Percentiles rank a stretch among this genome's conserved stretches.
Evolutionary conservation across 371 early-diverging fungal genomes (phyloP).

Genomic region (Actinomortierella ambigua): DNA sequence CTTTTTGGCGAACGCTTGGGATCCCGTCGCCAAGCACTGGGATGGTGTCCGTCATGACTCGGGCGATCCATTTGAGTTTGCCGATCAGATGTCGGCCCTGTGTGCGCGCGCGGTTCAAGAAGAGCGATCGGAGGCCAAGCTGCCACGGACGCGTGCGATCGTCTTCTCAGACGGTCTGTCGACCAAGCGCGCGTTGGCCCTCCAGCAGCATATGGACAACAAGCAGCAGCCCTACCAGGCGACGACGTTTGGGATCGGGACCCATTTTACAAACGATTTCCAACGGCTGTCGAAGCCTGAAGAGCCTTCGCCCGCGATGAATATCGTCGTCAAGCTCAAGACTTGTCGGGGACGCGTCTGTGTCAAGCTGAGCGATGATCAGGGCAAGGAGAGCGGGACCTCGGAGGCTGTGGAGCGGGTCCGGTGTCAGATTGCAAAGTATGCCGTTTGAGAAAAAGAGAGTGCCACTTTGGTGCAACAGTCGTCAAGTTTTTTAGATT

Average conservation of each 20-base stretch:
- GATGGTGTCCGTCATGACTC: slow-evolving; percentile 79
- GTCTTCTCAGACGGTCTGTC: slow-evolving; percentile 77
- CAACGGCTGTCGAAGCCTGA: slow-evolving; percentile 31
- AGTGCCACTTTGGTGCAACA: too few relatives aligned
- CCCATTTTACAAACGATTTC: slow-evolving; percentile 79
- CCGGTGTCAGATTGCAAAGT: slow-evolving; percentile 47
- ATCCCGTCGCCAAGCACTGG: slow-evolving; percentile 57
- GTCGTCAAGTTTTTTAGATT: too few relatives aligned
- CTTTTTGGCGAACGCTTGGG: slow-evolving; percentile 67
- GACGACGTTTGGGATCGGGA: slow-evolving; percentile 79
- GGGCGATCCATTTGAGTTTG: slow-evolving; percentile 66
- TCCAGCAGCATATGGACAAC: slow-evolving; percentile 52
- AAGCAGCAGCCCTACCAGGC: slow-evolving; percentile 61
- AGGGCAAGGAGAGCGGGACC: slow-evolving; percentile 69
- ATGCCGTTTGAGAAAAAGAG: too few relatives aligned
- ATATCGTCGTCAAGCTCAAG: slow-evolving; percentile 79
- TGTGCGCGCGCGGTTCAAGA: slow-evolving; percentile 77
- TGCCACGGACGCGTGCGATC: slow-evolving; percentile 56
- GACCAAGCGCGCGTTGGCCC: slow-evolving; percentile 55
- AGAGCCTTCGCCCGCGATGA: slow-evolving; percentile 51
- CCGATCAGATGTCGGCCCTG: slow-evolving; percentile 50
- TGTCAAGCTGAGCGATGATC: slow-evolving; percentile 77
- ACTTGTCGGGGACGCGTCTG: slow-evolving; percentile 64
- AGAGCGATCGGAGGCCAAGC: slow-evolving; percentile 31
- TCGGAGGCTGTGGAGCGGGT: slow-evolving; percentile 54